Conservation (phyloP, 2,329 filamentous ascomycete genomes). For the Arthroderma uncinatum region DNA sequence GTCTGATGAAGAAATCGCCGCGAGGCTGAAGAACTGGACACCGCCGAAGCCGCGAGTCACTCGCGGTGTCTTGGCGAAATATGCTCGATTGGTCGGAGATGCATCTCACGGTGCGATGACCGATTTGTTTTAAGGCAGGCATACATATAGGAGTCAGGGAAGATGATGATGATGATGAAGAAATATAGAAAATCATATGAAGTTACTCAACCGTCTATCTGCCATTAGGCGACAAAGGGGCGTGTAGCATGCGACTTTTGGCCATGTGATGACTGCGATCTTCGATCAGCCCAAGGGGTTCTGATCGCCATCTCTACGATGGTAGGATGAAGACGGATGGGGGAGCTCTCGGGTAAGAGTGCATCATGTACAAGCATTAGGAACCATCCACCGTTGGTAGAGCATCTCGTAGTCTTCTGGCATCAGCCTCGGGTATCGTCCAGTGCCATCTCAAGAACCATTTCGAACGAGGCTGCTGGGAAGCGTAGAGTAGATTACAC, state of each 20-base stretch:
- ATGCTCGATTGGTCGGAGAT: constrained; percentile 76
- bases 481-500: no score
- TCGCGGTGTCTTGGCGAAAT: constrained; percentile 80
- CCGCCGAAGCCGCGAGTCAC: constrained; percentile 61
- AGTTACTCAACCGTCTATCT: background rate
- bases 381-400: no score
- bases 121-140: constrained; percentile 49
- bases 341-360: no score
- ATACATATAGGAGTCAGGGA: background rate
- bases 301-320: background rate
- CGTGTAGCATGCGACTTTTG: background rate
- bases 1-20: constrained; percentile 57
- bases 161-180: background rate
- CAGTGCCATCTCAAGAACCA: no score
- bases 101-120: constrained; percentile 86
- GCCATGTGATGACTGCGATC: background rate
- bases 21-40: constrained; percentile 56
- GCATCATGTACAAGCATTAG: no score
- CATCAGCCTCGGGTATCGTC: no score
- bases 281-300: background rate
- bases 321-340: no score
- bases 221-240: background rate
- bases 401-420: no score
- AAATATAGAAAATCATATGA: background rate
- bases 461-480: no score